phyloP scores from a whole-genome alignment of 768 basidiomycete genomes.

The Austroboletus festivus region DNA sequence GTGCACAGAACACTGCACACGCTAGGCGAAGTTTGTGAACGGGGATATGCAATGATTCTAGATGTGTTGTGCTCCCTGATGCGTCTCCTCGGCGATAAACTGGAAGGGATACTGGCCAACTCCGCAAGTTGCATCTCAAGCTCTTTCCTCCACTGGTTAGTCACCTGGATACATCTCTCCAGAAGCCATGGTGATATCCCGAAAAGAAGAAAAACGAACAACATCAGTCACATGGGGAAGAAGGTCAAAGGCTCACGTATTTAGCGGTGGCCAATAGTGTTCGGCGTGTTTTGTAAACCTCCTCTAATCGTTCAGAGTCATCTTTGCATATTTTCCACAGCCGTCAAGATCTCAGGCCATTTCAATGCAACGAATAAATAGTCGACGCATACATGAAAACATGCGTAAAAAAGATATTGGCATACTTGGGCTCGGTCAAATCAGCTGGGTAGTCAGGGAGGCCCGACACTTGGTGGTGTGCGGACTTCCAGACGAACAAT shows the following conservation, averaged over 20 bases:
- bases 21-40: background rate
- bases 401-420: background rate
- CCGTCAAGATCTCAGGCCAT: too few relatives aligned
- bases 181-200: background rate
- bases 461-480: background rate
- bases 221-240: conserved; percentile 1
- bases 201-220: background rate
- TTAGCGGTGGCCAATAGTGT: background rate
- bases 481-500: background rate
- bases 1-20: background rate
- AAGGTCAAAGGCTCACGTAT: background rate
- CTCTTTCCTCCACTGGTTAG: conserved; percentile 1
- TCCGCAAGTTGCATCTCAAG: background rate
- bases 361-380: too few relatives aligned
- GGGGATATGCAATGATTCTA: background rate
- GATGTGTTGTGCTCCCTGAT: background rate
- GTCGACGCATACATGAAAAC: too few relatives aligned
- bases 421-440: background rate
- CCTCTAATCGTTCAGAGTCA: background rate
- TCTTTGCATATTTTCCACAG: background rate
- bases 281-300: background rate
- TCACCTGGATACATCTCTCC: background rate
- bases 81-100: background rate
- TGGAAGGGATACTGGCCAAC: background rate
- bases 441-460: background rate